These are phyloP conservation scores for Aspergillus vadensis DNA, from an alignment of 2,329 filamentous ascomycete species.

Conservation along the genomic window DNA sequence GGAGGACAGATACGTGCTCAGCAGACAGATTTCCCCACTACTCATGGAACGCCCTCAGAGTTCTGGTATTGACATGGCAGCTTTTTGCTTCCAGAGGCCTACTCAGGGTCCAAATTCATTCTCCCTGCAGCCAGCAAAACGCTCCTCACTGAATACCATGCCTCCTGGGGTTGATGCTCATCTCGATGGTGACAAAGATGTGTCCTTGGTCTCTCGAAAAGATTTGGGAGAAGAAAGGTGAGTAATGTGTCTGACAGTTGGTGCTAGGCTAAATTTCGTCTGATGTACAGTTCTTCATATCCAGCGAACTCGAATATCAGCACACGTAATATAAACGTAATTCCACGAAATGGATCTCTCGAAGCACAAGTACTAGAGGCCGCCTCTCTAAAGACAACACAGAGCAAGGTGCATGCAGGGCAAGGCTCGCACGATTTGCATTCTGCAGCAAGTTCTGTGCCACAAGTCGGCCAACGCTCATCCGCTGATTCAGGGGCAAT, in stretches of 20 bases:
- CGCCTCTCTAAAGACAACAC: too few relatives aligned
- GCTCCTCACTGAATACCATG: neutral
- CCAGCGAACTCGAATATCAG: neutral
- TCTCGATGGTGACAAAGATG: neutral
- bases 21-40: constrained; percentile 18
- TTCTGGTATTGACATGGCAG: constrained; percentile 29
- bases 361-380: neutral
- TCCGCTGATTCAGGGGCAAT: neutral
- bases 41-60: constrained; percentile 37
- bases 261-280: neutral
- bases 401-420: neutral
- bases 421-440: too few relatives aligned
- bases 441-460: neutral
- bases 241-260: neutral
- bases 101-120: constrained; percentile 26
- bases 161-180: neutral
- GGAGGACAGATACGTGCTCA: constrained; percentile 15
- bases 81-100: constrained; percentile 40
- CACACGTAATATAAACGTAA: neutral
- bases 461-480: neutral
- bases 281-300: neutral
- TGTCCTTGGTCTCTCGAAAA: neutral
- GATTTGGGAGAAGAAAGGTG: neutral
- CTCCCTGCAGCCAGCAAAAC: constrained; percentile 23
- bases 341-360: too few relatives aligned